Evolutionary conservation across 176 grass and related monocot genomes (phyloP), one percentile per base, ranked within the genome.

Genomic region (Triticum turgidum): DNA sequence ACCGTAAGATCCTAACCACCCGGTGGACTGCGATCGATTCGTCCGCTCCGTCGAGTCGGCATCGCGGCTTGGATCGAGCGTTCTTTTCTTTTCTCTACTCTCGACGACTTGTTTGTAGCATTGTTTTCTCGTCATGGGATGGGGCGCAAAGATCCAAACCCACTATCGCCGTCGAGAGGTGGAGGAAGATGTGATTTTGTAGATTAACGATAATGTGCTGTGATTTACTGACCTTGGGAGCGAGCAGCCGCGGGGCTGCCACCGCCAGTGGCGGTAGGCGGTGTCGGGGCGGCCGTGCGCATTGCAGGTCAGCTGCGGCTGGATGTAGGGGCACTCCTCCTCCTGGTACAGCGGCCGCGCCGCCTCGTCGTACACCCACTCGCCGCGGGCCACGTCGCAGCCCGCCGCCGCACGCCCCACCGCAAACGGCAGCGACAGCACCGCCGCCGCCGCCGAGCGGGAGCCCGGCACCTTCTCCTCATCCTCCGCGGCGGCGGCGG

Each of bases 301-400:
- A 54, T 93, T 91, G 86, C 95, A 98, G 1, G 95, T 98, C 1
- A 98, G 87, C 87, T 98, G 89, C 66, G 93, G 95, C 85, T 93
- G 95, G 70, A 98, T 95, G 87, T 98, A 98, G 3, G 93, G 95
- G 83, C 95, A 98, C 76, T 95, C 91, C 73, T 94, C 88, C 80
- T 98, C 95, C 5, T 33, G 33, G 76, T 98, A 98, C 61, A 29
- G 69, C 79, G 95, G 95, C 76, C 91, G 87, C 20, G 91, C 82
- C 72, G 37, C 83, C 87, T 93, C 95, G 85, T 98, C 95, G 79
- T 90, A 90, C 75, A 98, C 91, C 95, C 95, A 98, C 84, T 78
- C 86, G 3, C 95, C 95, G 0, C 7, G 42, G 29, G 73, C 80
- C 41, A 98, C 10, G 81, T 98, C 77, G 67, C 95, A 98, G 13